These are phyloP conservation scores for Candida maris DNA, from an alignment of 805 yeast genomes.

Conservation along the genomic window DNA sequence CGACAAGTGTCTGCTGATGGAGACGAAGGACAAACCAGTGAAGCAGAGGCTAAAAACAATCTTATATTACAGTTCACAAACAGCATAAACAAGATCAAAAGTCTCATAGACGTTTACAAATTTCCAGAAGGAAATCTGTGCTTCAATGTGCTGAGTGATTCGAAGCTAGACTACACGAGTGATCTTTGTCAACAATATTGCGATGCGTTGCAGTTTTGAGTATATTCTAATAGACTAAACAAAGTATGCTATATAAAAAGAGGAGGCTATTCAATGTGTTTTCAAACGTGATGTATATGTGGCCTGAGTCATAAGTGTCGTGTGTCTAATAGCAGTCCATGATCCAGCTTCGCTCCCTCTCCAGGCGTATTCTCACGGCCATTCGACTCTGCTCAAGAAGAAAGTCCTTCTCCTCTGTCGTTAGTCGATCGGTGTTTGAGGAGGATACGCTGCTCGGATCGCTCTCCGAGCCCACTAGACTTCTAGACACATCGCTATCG, in stretches of 20 bases:
- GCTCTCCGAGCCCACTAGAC: slow-evolving; percentile 14
- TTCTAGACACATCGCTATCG: slow-evolving; percentile 13
- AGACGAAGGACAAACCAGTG: slow-evolving; percentile 13
- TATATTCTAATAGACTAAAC: neutral
- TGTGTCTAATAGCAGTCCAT: slow-evolving; percentile 1
- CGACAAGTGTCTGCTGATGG: slow-evolving; percentile 7
- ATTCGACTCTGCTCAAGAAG: slow-evolving; percentile 31
- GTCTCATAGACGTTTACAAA: slow-evolving; percentile 28
- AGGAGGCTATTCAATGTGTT: neutral
- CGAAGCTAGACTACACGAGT: slow-evolving; percentile 34
- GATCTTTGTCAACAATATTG: slow-evolving; percentile 39
- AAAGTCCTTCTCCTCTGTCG: slow-evolving; percentile 24
- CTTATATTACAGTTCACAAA: slow-evolving; percentile 31
- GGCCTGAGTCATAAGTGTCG: no score
- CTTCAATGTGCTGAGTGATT: slow-evolving; percentile 35
- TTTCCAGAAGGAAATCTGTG: slow-evolving; percentile 36
- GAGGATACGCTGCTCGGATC: slow-evolving; percentile 6
- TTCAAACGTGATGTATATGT: neutral
- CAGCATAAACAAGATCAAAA: slow-evolving; percentile 33
- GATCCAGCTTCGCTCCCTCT: slow-evolving; percentile 26
- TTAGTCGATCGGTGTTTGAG: slow-evolving; percentile 15
- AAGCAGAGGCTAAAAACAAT: slow-evolving; percentile 20
- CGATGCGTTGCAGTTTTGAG: slow-evolving; percentile 35
- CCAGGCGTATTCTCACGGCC: slow-evolving; percentile 34
- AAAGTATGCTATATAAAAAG: slow-evolving; percentile 1